Evolutionary conservation across 2,329 filamentous ascomycete species (phyloP).

Genomic region (Botrytis galanthina): DNA sequence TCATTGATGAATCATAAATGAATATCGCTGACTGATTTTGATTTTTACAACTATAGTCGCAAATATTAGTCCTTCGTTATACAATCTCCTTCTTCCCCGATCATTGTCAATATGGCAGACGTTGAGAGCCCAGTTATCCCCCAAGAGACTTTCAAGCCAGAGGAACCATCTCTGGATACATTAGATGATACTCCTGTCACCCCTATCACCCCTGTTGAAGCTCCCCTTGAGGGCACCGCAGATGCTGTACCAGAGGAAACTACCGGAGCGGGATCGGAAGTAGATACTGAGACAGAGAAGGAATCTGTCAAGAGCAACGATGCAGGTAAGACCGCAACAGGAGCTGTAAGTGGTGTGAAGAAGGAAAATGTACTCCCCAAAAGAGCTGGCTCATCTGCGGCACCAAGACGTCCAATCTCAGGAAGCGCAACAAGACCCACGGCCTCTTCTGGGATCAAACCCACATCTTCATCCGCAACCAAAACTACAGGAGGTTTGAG

Average conservation of each 20-base stretch:
- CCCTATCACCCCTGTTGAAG: constrained; percentile 9
- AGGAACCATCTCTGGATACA: not conserved
- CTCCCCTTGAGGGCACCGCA: constrained; percentile 7
- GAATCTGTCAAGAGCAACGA: constrained; percentile 34
- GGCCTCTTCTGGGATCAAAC: constrained; percentile 32
- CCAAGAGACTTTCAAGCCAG: constrained; percentile 1
- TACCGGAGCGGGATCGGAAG: constrained; percentile 32
- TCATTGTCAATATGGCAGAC: constrained; percentile 20
- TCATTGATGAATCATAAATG: constrained; percentile 10
- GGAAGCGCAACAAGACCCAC: constrained; percentile 23
- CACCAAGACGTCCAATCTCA: constrained; percentile 31
- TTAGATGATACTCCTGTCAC: constrained; percentile 7
- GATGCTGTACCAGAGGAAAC: constrained; percentile 29
- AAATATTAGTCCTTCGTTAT: constrained; percentile 16
- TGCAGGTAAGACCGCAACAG: constrained; percentile 31
- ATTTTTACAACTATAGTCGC: constrained; percentile 16
- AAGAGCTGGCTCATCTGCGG: constrained; percentile 27
- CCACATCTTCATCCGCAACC: constrained; percentile 32
- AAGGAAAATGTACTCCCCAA: constrained; percentile 38
- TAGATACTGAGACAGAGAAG: constrained; percentile 34
- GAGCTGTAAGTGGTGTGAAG: constrained; percentile 33
- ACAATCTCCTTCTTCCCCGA: constrained; percentile 7
- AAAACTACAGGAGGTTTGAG: constrained; percentile 35
- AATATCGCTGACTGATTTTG: constrained; percentile 14
- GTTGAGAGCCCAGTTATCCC: constrained; percentile 5